These are phyloP conservation scores for Penicillium cinerascens DNA, from an alignment of 495 filamentous ascomycete genomes.

Conservation along the genomic window DNA sequence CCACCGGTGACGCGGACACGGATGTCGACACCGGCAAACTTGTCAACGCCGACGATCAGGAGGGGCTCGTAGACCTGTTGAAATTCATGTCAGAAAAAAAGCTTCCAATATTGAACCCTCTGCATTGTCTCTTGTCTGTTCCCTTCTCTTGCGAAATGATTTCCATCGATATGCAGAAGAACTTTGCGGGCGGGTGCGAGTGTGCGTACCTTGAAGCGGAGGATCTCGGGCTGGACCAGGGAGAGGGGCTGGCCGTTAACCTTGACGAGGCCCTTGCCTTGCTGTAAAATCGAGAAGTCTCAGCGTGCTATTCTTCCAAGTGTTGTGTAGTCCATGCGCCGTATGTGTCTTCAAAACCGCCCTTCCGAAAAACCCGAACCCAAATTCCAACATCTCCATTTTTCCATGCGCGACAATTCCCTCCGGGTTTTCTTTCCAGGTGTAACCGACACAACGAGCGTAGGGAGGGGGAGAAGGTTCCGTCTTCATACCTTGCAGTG, in stretches of 20 bases:
- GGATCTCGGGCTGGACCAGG: slow-evolving; percentile 92
- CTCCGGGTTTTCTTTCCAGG: not conserved
- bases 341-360: slow-evolving; percentile 9
- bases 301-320: slow-evolving; percentile 26
- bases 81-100: slow-evolving; percentile 6
- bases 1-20: slow-evolving; percentile 93
- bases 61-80: slow-evolving; percentile 89
- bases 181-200: slow-evolving; percentile 1
- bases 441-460: slow-evolving; percentile 19
- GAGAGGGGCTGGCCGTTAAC: slow-evolving; percentile 95
- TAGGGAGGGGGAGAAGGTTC: slow-evolving; percentile 9
- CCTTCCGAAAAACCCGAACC: not conserved
- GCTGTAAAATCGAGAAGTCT: slow-evolving; percentile 49
- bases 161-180: slow-evolving; percentile 1
- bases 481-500: slow-evolving; percentile 80
- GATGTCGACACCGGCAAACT: slow-evolving; percentile 96
- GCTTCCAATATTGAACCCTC: not conserved
- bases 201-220: slow-evolving; percentile 82
- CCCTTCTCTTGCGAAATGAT: slow-evolving; percentile 2
- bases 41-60: slow-evolving; percentile 92
- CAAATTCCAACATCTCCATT: not conserved
- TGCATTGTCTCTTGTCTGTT: slow-evolving; percentile 6
- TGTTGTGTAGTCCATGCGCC: slow-evolving; percentile 13
- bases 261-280: slow-evolving; percentile 92
- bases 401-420: not conserved